These are phyloP conservation scores for Paulownia fortunei DNA, from an alignment of 257 asterid genomes.

Conservation along the genomic window DNA sequence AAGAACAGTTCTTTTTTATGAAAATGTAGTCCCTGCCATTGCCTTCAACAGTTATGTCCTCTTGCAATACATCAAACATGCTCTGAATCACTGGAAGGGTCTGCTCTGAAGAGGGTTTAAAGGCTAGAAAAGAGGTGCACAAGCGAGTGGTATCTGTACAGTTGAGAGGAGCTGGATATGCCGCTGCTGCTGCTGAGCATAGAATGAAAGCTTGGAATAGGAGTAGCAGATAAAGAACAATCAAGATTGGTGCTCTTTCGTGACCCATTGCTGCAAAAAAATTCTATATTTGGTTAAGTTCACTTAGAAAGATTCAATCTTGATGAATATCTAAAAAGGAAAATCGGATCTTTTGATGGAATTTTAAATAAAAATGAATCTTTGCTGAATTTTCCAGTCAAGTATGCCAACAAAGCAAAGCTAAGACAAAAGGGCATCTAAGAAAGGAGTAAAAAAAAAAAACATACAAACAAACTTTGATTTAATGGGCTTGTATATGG, in stretches of 20 bases:
- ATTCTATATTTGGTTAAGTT: slow-evolving; percentile 24
- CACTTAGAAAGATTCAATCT: slow-evolving; percentile 21
- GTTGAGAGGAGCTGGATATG: slow-evolving; percentile 63
- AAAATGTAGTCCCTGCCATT: slow-evolving; percentile 76
- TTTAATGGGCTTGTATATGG: slow-evolving; percentile 2
- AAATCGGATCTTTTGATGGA: slow-evolving; percentile 28
- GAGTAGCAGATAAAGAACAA: slow-evolving; percentile 32
- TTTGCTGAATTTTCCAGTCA: slow-evolving; percentile 18
- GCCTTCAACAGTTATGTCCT: slow-evolving; percentile 80
- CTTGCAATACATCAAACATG: slow-evolving; percentile 91
- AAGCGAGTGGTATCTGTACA: slow-evolving; percentile 82
- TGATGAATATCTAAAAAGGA: slow-evolving; percentile 12
- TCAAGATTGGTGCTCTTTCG: slow-evolving; percentile 42
- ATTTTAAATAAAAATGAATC: slow-evolving; percentile 3
- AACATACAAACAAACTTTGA: neutral
- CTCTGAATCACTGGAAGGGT: slow-evolving; percentile 68
- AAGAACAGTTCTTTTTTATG: slow-evolving; percentile 90
- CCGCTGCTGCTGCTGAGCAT: slow-evolving; percentile 35
- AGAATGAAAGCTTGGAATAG: slow-evolving; percentile 28
- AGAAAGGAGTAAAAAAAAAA: slow-evolving; percentile 5
- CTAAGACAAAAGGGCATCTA: slow-evolving; percentile 29
- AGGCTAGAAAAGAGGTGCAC: slow-evolving; percentile 86
- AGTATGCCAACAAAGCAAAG: slow-evolving; percentile 15
- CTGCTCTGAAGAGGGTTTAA: slow-evolving; percentile 71
- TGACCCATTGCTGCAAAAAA: slow-evolving; percentile 49